A percentile compares a stretch with the other conserved stretches of the same genome.
phyloP scores from a whole-genome alignment of 2,329 filamentous ascomycete species.

The Aspergillus proliferans region DNA sequence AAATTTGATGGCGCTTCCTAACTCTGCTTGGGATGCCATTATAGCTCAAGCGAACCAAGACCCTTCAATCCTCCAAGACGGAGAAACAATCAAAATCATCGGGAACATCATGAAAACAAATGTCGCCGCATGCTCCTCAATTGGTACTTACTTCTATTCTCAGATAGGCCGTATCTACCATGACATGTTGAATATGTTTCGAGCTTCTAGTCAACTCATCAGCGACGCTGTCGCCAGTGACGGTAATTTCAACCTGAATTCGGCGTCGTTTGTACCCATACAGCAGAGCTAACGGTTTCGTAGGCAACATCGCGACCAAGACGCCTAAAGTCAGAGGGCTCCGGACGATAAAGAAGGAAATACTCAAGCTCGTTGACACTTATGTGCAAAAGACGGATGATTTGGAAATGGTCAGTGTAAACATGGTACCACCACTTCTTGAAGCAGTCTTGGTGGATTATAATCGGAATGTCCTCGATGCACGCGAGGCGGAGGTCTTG shows the following conservation, averaged over 20 bases:
- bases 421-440: constrained; percentile 91
- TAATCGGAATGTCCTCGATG: constrained; percentile 92
- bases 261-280: no score
- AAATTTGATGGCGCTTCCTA: constrained; percentile 90
- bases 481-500: constrained; percentile 90
- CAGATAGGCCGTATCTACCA: constrained; percentile 97
- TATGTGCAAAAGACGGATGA: constrained; percentile 99
- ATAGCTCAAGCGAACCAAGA: constrained; percentile 81
- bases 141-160: constrained; percentile 95
- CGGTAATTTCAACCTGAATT: constrained; percentile 47
- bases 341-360: constrained; percentile 98
- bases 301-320: constrained; percentile 87
- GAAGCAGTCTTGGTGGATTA: constrained; percentile 94
- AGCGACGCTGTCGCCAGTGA: constrained; percentile 84
- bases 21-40: constrained; percentile 90
- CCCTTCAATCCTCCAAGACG: constrained; percentile 79
- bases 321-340: constrained; percentile 94
- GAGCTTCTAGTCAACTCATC: constrained; percentile 91
- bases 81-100: constrained; percentile 95
- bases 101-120: constrained; percentile 99
- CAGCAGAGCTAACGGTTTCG: constrained; percentile 11
- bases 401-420: constrained; percentile 81
- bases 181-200: constrained; percentile 99
- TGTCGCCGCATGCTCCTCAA: constrained; percentile 94
- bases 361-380: constrained; percentile 94